Base-by-base conservation (phyloP, 208 protist genomes). In the Borovskyia barvae region DNA sequence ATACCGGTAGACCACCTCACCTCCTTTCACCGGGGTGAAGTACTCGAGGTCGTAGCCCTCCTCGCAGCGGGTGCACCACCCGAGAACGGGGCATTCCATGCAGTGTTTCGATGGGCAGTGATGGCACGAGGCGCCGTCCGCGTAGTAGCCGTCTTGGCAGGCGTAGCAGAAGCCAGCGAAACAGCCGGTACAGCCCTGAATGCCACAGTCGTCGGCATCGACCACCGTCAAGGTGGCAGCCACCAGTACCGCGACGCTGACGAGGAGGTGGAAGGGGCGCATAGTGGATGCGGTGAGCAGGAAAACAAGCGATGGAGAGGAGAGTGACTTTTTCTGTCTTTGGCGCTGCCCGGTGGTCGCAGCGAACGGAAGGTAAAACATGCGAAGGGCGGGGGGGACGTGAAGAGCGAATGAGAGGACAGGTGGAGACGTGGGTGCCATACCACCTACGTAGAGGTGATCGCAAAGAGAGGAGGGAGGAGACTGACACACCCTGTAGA, bases 21-120 rank as follows among this genome's bases (percentile, higher is more conserved):
- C 25, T 29, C 42, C 26, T 0, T 4, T 20, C 4, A 19, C 15
- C 25, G 15, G 19, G 5, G 7, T 5, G 20, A 4, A 32, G 30
- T 42, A 56, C 22, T 32, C 50, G 1, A 67, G 50, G 17, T 35
- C 19, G 50, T 67, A 58, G 17, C 60, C 50, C 43, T 67, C 60
- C 7, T 26, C 39, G 42, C 60, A 67, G 22, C 42, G 43, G 8
- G 42, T 54, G 50, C 60, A 67, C 17, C 19, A 22, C 26, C 52
- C 47, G 22, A 29, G 30, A 3, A 56, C 5, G 14, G 17, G 1
- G 50, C 60, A 67, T 14, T 19, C 25, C 22, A 24, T 28, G 26
- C 60, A 67, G 50, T 67, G 50, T 0, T 39, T 42, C 29, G 19
- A 33, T n/a, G n/a, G 39, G 36, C 45, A 48, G 8, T 39, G 37